Conservation (phyloP, 2,329 filamentous ascomycete species). For the Colletotrichum sp. region DNA sequence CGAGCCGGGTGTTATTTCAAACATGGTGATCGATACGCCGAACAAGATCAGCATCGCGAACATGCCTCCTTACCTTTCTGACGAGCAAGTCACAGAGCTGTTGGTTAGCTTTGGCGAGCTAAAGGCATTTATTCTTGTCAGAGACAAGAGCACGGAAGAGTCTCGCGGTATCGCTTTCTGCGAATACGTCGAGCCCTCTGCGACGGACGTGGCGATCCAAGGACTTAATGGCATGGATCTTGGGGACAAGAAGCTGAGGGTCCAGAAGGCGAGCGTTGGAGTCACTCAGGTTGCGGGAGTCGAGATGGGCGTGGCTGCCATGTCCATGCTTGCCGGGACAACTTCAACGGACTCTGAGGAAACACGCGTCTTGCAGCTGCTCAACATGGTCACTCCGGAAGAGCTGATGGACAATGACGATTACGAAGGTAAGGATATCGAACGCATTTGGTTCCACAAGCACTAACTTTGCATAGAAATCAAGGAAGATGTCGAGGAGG, state of each 20-base stretch:
- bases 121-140: slow-evolving; percentile 89
- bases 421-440: slow-evolving; percentile 76
- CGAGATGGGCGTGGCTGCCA: slow-evolving; percentile 96
- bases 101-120: slow-evolving; percentile 90
- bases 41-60: slow-evolving; percentile 96
- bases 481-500: slow-evolving; percentile 89
- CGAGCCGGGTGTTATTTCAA: slow-evolving; percentile 78
- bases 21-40: slow-evolving; percentile 84
- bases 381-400: slow-evolving; percentile 98
- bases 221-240: slow-evolving; percentile 93
- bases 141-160: slow-evolving; percentile 83
- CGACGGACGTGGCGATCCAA: slow-evolving; percentile 86
- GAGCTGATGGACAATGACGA: slow-evolving; percentile 94
- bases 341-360: slow-evolving; percentile 79
- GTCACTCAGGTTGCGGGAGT: slow-evolving; percentile 90
- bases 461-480: slow-evolving; percentile 70
- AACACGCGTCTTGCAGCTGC: slow-evolving; percentile 84
- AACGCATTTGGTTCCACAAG: no score
- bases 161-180: slow-evolving; percentile 95
- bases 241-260: slow-evolving; percentile 83
- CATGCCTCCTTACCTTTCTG: slow-evolving; percentile 84
- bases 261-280: slow-evolving; percentile 88
- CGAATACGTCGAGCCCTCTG: slow-evolving; percentile 81
- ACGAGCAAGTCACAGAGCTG: slow-evolving; percentile 91
- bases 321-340: slow-evolving; percentile 96